Conservation (phyloP, 805 yeast species). For the Yamadazyma sp. region DNA sequence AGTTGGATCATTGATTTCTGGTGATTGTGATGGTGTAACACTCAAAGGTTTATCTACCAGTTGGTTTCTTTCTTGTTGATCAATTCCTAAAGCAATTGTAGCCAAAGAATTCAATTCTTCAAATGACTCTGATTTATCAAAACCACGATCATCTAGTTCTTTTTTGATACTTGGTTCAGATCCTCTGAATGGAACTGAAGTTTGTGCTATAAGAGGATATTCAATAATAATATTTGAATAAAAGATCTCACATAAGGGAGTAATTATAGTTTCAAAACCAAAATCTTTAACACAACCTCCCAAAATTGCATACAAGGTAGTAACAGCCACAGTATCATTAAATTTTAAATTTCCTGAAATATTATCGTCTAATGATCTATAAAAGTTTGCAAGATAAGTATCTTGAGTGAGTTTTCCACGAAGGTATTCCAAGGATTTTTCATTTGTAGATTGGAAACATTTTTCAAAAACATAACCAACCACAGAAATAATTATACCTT, state of each 20-base stretch:
- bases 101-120: constrained; percentile 28
- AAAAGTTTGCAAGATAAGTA: constrained; percentile 40
- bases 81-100: constrained; percentile 25
- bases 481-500: constrained; percentile 50
- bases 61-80: constrained; percentile 8
- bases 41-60: neutral
- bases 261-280: constrained; percentile 70
- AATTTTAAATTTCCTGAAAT: constrained; percentile 10
- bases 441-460: constrained; percentile 52
- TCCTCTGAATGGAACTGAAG: constrained; percentile 25
- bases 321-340: constrained; percentile 50
- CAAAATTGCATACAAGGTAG: constrained; percentile 53
- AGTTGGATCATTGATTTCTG: constrained; percentile 21
- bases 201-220: constrained; percentile 60
- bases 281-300: constrained; percentile 77
- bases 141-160: no score
- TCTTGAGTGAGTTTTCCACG: constrained; percentile 42
- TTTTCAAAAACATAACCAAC: constrained; percentile 62
- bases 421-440: constrained; percentile 53
- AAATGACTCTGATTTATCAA: constrained; percentile 13
- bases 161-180: neutral
- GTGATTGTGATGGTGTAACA: constrained; percentile 17
- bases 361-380: constrained; percentile 45
- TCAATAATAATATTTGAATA: constrained; percentile 58
- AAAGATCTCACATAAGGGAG: constrained; percentile 65